Evolutionary conservation across 495 filamentous ascomycete genomes (phyloP), one percentile per base, ranked within the genome.

Genomic region (Penicillium samsonianum): DNA sequence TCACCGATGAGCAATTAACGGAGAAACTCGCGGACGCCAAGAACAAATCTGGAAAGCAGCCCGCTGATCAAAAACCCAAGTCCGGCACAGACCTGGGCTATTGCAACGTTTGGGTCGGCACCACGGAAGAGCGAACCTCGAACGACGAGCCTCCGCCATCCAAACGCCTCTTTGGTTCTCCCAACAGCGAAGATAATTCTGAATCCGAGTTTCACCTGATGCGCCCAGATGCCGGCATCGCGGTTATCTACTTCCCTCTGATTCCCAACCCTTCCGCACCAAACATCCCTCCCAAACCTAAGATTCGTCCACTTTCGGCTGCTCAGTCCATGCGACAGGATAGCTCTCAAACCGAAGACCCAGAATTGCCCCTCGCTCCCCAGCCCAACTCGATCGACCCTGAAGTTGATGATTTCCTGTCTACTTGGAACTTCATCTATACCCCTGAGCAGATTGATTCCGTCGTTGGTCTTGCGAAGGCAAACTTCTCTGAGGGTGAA

Each of bases 351-450:
- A 37, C 59, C n/a, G 55, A 63, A 19, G 70, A 73, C 43, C 40
- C 62, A 4, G 49, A 57, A 17, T 40, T 62, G 16, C 71, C 66
- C 0, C 54, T 66, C 0, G 54, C 63, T 0, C 73, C 75, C 0
- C 84, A 86, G 19, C 89, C 93, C 1, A 80, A 80, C 6, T 88
- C 84, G 49, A 87, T 97, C 25, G 86, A 96, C 67, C 93, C 94
- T 0, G 82, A 87, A 33, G 83, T 78, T 12, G 85, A 82, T 55
- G 89, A 92, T 48, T 98, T 92, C 76, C 82, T 97, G 72, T 90
- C 85, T 62, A 98, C 94, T 1, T 98, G 94, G 94, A 98, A 97
- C 69, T 97, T 97, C 67, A 85, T 96, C 42, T 97, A 96, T 72
- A 91, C 89, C 33, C 89, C 91, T 0, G 82, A 90, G 54, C 86